A percentile compares a stretch with the other conserved stretches of the same genome.
Evolutionary conservation across 2,329 filamentous ascomycete genomes (phyloP).

Genomic region (Chaetomiaceae sp.): DNA sequence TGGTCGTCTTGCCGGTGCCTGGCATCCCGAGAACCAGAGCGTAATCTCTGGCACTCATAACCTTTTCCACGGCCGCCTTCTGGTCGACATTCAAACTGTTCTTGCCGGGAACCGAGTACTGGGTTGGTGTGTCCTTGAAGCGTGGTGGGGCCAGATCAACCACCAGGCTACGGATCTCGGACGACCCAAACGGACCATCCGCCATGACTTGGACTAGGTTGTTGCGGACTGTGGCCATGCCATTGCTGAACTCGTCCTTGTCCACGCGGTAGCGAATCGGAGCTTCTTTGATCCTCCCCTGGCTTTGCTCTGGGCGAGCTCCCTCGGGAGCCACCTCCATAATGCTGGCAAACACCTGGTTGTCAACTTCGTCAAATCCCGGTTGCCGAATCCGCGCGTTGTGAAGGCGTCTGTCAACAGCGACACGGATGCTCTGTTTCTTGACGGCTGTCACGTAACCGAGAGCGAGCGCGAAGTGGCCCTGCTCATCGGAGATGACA

Average conservation of each 20-base stretch:
- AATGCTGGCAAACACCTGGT: conserved; percentile 85
- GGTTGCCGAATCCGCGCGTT: conserved; percentile 72
- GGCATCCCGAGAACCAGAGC: conserved; percentile 98
- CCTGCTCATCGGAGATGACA: conserved; percentile 92
- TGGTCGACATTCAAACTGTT: conserved; percentile 82
- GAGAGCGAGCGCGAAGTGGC: conserved; percentile 90
- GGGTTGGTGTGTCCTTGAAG: conserved; percentile 64
- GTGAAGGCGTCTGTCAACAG: conserved; percentile 84
- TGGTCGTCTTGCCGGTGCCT: conserved; percentile 96
- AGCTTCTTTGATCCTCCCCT: conserved; percentile 47
- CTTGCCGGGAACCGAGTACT: conserved; percentile 57
- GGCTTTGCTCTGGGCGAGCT: conserved; percentile 45
- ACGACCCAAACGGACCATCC: conserved; percentile 64
- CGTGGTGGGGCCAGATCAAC: conserved; percentile 69
- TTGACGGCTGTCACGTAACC: conserved; percentile 80
- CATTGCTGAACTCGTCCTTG: conserved; percentile 97
- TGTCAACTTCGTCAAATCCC: conserved; percentile 69
- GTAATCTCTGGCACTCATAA: conserved; percentile 93
- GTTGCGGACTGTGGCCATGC: conserved; percentile 91
- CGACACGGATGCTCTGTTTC: conserved; percentile 73
- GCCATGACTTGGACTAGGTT: conserved; percentile 93
- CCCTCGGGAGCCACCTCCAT: conserved; percentile 72
- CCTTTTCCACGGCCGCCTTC: conserved; percentile 79
- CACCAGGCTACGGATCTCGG: conserved; percentile 71
- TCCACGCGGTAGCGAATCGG: conserved; percentile 77